Conservation (phyloP, 441 rosid species). For the Populus trichocarpa region DNA sequence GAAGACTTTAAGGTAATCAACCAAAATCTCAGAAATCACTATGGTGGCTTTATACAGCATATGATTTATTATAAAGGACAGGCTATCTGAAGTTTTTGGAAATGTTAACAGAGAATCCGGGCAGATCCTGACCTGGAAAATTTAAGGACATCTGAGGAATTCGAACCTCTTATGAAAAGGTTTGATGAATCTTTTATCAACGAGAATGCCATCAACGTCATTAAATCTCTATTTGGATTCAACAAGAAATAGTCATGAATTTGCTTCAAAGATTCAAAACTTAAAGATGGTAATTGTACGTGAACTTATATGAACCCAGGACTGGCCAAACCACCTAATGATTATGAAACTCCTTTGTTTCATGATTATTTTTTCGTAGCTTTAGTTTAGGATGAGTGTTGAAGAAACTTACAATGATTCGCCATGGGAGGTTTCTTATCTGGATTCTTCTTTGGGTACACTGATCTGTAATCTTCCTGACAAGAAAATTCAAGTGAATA, state of each 20-base stretch:
- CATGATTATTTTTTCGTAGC: background rate
- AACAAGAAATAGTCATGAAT: slow-evolving; percentile 49
- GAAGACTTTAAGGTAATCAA: slow-evolving; percentile 80
- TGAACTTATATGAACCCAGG: background rate
- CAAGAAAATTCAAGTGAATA: background rate
- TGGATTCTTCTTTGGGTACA: background rate
- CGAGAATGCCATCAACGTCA: slow-evolving; percentile 88
- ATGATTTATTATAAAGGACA: background rate
- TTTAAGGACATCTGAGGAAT: slow-evolving; percentile 53
- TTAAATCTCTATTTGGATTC: slow-evolving; percentile 89
- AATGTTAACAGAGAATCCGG: slow-evolving; percentile 68
- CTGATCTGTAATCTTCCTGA: background rate
- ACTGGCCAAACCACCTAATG: slow-evolving; percentile 3
- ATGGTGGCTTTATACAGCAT: background rate
- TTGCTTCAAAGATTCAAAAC: slow-evolving; percentile 9
- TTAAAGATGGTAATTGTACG: background rate
- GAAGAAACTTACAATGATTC: background rate
- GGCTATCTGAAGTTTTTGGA: slow-evolving; percentile 20
- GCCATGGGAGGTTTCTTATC: background rate
- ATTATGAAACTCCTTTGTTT: background rate
- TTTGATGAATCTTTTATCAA: slow-evolving; percentile 95
- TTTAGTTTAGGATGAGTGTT: background rate
- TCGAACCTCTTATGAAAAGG: slow-evolving; percentile 67
- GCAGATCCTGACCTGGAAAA: slow-evolving; percentile 78
- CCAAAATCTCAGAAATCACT: background rate